Evolutionary conservation across 495 filamentous ascomycete species (phyloP).

Genomic region (Aspergillus heteromorphus): DNA sequence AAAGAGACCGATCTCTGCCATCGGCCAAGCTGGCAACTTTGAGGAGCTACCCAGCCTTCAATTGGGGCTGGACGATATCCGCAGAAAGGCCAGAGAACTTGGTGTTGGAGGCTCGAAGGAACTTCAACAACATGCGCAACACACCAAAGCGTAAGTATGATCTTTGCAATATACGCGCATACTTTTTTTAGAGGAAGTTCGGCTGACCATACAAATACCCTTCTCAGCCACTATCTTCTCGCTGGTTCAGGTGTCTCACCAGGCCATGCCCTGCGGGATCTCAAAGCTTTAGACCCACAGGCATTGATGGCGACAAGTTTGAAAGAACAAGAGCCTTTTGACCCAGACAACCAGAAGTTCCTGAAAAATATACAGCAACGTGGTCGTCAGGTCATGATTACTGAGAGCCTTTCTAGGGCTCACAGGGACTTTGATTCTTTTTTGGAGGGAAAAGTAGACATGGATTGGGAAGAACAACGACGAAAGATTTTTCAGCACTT

Average conservation of each 20-base stretch:
- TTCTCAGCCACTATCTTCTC: conserved; percentile 68
- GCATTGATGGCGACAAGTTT: conserved; percentile 34
- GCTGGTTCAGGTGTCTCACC: conserved; percentile 84
- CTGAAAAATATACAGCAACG: conserved; percentile 79
- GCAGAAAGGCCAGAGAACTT: conserved; percentile 74
- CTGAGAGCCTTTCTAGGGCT: conserved; percentile 78
- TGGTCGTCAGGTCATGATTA: conserved; percentile 84
- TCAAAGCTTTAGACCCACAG: conserved; percentile 55
- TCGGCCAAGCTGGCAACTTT: conserved; percentile 36
- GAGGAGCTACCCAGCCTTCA: conserved; percentile 57
- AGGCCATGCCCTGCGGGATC: conserved; percentile 69
- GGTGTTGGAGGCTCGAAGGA: conserved; percentile 48
- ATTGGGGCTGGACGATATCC: conserved; percentile 80
- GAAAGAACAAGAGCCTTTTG: conserved; percentile 45
- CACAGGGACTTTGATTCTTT: conserved; percentile 87
- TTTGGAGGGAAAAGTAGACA: conserved; percentile 86
- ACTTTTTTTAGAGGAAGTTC: neutral
- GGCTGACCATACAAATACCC: neutral
- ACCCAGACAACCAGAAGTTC: conserved; percentile 79
- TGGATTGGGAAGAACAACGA: conserved; percentile 93
- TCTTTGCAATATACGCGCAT: neutral
- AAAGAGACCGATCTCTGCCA: conserved; percentile 39
- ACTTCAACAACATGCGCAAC: conserved; percentile 38
- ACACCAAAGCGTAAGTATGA: conserved; percentile 58
- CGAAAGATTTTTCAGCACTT: conserved; percentile 94